Percentiles rank a stretch among this genome's conserved stretches.
These are phyloP conservation scores for Dioscorea cayenensis DNA, from an alignment of 116 monocot species.

Conservation along the genomic window DNA sequence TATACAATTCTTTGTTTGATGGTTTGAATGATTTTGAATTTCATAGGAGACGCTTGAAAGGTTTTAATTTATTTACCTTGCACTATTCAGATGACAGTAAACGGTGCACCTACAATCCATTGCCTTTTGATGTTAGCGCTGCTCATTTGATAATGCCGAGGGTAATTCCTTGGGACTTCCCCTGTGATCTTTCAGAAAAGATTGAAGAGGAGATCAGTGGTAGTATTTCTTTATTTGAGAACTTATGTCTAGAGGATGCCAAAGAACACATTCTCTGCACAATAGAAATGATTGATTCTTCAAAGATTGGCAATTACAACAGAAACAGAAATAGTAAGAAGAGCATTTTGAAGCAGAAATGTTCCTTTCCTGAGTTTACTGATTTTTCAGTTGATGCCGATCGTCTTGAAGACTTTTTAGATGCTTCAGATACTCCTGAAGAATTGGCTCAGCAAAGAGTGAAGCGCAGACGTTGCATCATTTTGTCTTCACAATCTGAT, in stretches of 20 bases:
- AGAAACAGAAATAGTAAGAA: slow-evolving; percentile 23
- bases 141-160: slow-evolving; percentile 44
- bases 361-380: slow-evolving; percentile 17
- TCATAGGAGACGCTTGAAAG: neutral
- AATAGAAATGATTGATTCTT: slow-evolving; percentile 13
- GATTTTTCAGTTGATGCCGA: slow-evolving; percentile 21
- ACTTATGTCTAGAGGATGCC: slow-evolving; percentile 7
- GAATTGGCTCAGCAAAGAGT: slow-evolving; percentile 20
- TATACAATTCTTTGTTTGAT: too few species aligned
- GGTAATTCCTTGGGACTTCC: slow-evolving; percentile 61
- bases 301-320: slow-evolving; percentile 6
- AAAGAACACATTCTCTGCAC: slow-evolving; percentile 13
- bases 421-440: slow-evolving; percentile 33
- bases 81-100: slow-evolving; percentile 22
- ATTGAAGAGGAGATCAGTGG: slow-evolving; percentile 53
- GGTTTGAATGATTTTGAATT: too few species aligned
- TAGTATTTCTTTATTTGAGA: slow-evolving; percentile 24
- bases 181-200: slow-evolving; percentile 60
- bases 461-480: slow-evolving; percentile 15
- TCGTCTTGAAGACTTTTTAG: slow-evolving; percentile 31
- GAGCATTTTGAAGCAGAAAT: slow-evolving; percentile 18
- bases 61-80: neutral
- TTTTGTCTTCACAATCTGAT: slow-evolving; percentile 66
- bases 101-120: slow-evolving; percentile 19
- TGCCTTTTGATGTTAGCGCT: slow-evolving; percentile 64